Evolutionary conservation across 192 early-diverging fungal species (phyloP).

Genomic region (Coemansia interrupta): DNA sequence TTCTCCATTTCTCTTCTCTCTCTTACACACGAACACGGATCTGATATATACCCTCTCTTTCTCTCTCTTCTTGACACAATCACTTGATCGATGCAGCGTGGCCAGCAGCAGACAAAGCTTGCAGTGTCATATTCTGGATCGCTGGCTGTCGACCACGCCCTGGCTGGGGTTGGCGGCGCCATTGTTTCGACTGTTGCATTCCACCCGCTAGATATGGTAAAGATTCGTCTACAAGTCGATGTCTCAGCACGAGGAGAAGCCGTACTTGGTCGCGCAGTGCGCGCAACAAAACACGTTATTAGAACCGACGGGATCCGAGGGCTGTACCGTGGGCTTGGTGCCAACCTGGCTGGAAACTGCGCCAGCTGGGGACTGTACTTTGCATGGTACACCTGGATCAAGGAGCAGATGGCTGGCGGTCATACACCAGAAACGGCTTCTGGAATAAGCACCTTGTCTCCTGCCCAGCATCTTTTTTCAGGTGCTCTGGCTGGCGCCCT

Average conservation of each 20-base stretch:
- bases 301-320: constrained; percentile 62
- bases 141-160: constrained; percentile 69
- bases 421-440: constrained; percentile 46
- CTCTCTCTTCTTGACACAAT: not conserved
- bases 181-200: constrained; percentile 73
- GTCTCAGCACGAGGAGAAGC: constrained; percentile 52
- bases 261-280: constrained; percentile 63
- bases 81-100: constrained; percentile 12
- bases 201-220: constrained; percentile 94
- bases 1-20: not conserved
- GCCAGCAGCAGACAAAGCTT: constrained; percentile 15
- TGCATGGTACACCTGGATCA: constrained; percentile 70
- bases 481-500: constrained; percentile 73
- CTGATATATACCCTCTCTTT: not conserved
- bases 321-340: constrained; percentile 85
- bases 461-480: constrained; percentile 75
- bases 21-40: not conserved
- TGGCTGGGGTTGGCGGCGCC: constrained; percentile 86
- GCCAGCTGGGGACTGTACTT: constrained; percentile 98
- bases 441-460: constrained; percentile 57
- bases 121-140: constrained; percentile 46
- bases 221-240: constrained; percentile 85
- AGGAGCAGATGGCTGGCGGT: constrained; percentile 39
- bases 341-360: constrained; percentile 88
- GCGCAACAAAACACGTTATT: constrained; percentile 59